phyloP scores from a whole-genome alignment of 2,329 filamentous ascomycete species.

The Verruconis gallopava region DNA sequence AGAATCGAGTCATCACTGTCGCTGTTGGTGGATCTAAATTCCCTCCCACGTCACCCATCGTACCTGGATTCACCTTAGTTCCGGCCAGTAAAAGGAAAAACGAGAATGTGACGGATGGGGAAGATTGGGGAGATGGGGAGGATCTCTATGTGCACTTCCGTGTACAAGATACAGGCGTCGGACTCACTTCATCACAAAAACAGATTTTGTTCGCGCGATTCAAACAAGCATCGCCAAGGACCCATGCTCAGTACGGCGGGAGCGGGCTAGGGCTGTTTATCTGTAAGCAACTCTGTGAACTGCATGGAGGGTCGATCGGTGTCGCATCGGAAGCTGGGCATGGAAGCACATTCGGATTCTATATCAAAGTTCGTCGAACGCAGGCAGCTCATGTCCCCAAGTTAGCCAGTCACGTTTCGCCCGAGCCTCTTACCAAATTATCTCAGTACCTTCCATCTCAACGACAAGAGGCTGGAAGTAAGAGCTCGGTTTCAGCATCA shows the following conservation, averaged over 20 bases:
- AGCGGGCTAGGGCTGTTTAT: constrained; percentile 47
- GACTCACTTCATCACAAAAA: constrained; percentile 45
- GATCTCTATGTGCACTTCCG: constrained; percentile 43
- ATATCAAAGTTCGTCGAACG: constrained; percentile 34
- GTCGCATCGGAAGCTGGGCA: constrained; percentile 44
- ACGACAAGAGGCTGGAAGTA: neutral
- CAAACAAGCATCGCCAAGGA: constrained; percentile 52
- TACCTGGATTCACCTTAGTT: constrained; percentile 1
- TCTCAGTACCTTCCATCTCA: neutral
- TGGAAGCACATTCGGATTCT: constrained; percentile 56
- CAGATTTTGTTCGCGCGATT: constrained; percentile 52
- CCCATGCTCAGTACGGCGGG: constrained; percentile 29
- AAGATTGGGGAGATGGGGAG: constrained; percentile 47
- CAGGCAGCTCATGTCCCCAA: neutral
- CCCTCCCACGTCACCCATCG: neutral
- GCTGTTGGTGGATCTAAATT: constrained; percentile 3
- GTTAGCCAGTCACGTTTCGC: neutral
- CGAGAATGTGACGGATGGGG: constrained; percentile 21
- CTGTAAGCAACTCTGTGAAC: constrained; percentile 51
- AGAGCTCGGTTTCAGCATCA: neutral
- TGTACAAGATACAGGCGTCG: constrained; percentile 54
- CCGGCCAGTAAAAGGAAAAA: constrained; percentile 10
- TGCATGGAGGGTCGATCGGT: constrained; percentile 57
- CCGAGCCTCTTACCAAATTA: neutral
- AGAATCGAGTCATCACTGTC: constrained; percentile 3